Percentiles rank a stretch among this genome's conserved stretches.
Conservation (phyloP, 306 rosid genomes). For the Medicago truncatula region MtrunA17r5.0-ANR NC_053043.1:49112501-49113000, state of each 20-base stretch:
- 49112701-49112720: too few species aligned
- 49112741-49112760: too few species aligned
- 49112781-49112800: too few species aligned
- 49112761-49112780: too few species aligned
- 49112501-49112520: constrained; percentile 67
- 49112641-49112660: constrained; percentile 30
- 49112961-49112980: constrained; percentile 36
- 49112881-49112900: too few species aligned
- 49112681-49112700: not conserved
- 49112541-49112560: constrained; percentile 28
- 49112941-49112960: too few species aligned
- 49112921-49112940: too few species aligned
- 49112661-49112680: not conserved
- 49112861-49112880: too few species aligned
- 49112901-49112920: too few species aligned
- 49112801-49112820: too few species aligned
- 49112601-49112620: constrained; percentile 29
- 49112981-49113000: constrained; percentile 6
- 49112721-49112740: not conserved
- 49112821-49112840: too few species aligned
- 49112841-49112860: too few species aligned
- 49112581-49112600: constrained; percentile 24
- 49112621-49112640: constrained; percentile 28
- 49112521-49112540: constrained; percentile 77
- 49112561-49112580: constrained; percentile 46